Percentiles rank a stretch among this genome's conserved stretches.
phyloP scores from a whole-genome alignment of 371 early-diverging fungal genomes.

The Zancudomyces culisetae region DNA sequence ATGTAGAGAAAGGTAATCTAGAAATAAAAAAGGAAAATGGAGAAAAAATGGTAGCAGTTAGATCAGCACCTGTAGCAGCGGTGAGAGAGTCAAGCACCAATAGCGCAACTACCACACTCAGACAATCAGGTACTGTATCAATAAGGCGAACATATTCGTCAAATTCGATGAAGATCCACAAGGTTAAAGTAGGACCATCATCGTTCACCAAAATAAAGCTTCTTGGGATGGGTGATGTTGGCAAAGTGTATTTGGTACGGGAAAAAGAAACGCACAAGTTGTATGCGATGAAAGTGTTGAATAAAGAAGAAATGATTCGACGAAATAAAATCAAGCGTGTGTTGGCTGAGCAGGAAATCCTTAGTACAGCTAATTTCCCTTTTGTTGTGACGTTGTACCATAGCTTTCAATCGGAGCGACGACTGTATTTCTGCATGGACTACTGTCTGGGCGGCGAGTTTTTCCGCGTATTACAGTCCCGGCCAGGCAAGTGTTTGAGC shows the following conservation, averaged over 20 bases:
- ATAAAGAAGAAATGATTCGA: conserved; percentile 87
- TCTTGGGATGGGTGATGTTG: conserved; percentile 93
- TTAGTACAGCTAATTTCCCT: conserved; percentile 81
- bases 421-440: conserved; percentile 94
- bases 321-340: conserved; percentile 90
- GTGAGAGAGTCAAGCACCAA: too few relatives aligned
- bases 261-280: conserved; percentile 65
- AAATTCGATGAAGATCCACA: conserved; percentile 56
- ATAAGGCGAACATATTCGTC: conserved; percentile 49
- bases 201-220: conserved; percentile 66
- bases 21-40: too few relatives aligned
- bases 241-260: conserved; percentile 83
- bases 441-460: conserved; percentile 98
- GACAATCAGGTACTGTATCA: too few relatives aligned
- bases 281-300: conserved; percentile 92
- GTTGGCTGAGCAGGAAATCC: conserved; percentile 89
- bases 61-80: too few relatives aligned
- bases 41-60: too few relatives aligned
- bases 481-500: conserved; percentile 62
- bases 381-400: conserved; percentile 95
- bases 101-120: too few relatives aligned
- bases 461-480: conserved; percentile 70
- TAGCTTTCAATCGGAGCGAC: conserved; percentile 84
- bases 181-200: conserved; percentile 62
- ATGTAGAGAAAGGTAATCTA: too few relatives aligned